These are phyloP conservation scores for Thielaviopsis populi DNA, from an alignment of 2,329 filamentous ascomycete species.

Conservation along the genomic window DNA sequence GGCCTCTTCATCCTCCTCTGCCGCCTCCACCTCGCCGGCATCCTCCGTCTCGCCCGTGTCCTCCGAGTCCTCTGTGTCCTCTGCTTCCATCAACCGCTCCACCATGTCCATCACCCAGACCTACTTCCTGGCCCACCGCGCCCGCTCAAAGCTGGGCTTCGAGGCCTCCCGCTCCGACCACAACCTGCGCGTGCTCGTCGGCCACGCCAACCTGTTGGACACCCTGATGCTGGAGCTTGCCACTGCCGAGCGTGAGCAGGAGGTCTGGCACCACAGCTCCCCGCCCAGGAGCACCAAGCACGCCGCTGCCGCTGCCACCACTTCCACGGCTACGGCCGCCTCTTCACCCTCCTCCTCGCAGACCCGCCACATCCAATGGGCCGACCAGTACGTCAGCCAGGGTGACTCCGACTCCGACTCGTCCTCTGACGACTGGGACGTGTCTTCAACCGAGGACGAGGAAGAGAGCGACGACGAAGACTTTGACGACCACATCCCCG, in stretches of 20 bases:
- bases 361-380: conserved; percentile 73
- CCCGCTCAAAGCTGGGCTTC: conserved; percentile 83
- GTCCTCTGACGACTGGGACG: conserved; percentile 19
- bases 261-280: conserved; percentile 88
- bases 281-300: conserved; percentile 55
- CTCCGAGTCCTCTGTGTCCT: conserved; percentile 26
- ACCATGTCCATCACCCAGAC: conserved; percentile 97
- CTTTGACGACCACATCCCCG: conserved; percentile 3
- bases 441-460: conserved; percentile 7
- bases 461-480: conserved; percentile 6
- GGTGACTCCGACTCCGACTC: conserved; percentile 10
- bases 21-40: conserved; percentile 22
- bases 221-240: conserved; percentile 82
- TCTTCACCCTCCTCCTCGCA: conserved; percentile 39
- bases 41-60: conserved; percentile 24
- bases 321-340: too few relatives aligned
- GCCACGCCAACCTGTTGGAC: conserved; percentile 96
- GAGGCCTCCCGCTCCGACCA: conserved; percentile 86
- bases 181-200: conserved; percentile 86
- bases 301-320: conserved; percentile 23
- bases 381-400: conserved; percentile 32
- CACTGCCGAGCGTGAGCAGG: conserved; percentile 82
- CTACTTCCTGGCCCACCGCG: conserved; percentile 95
- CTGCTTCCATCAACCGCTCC: conserved; percentile 39
- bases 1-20: conserved; percentile 19